Conservation (phyloP, 805 yeast genomes). For the Metschnikowia drakensbergensis region DNA sequence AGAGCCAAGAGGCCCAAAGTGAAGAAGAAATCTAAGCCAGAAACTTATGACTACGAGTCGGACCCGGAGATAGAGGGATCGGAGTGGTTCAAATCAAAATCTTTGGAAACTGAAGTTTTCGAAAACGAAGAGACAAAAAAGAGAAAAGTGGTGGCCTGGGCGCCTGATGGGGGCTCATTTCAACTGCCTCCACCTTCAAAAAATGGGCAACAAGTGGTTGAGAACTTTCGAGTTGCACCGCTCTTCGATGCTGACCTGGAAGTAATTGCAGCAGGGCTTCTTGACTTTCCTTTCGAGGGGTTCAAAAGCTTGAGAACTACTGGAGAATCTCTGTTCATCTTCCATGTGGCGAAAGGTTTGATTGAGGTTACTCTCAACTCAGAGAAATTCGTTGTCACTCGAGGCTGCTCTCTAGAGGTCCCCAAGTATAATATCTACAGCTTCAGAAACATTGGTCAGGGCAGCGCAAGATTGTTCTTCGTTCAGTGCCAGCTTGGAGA, state of each 20-base stretch:
- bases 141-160: conserved; percentile 58
- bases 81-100: conserved; percentile 48
- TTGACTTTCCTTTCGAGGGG: conserved; percentile 60
- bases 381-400: conserved; percentile 53
- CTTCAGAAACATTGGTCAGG: conserved; percentile 57
- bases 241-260: conserved; percentile 61
- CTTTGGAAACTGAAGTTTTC: conserved; percentile 45
- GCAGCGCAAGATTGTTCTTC: conserved; percentile 63
- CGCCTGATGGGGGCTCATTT: conserved; percentile 51
- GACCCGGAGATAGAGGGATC: conserved; percentile 45
- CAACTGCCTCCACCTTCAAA: conserved; percentile 30
- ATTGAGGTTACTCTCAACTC: conserved; percentile 64
- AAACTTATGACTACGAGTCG: conserved; percentile 29
- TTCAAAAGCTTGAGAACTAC: conserved; percentile 58
- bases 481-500: conserved; percentile 52
- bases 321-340: conserved; percentile 65
- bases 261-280: conserved; percentile 68
- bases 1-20: conserved; percentile 3
- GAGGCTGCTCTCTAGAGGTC: conserved; percentile 77
- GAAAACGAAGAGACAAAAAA: conserved; percentile 33
- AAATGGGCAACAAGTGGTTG: conserved; percentile 32
- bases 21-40: conserved; percentile 15
- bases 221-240: conserved; percentile 59
- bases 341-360: conserved; percentile 69
- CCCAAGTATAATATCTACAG: conserved; percentile 76